Percentiles rank a stretch among this genome's conserved stretches.
Evolutionary conservation across 768 basidiomycete species (phyloP).

Genomic region (Imleria badia): DNA sequence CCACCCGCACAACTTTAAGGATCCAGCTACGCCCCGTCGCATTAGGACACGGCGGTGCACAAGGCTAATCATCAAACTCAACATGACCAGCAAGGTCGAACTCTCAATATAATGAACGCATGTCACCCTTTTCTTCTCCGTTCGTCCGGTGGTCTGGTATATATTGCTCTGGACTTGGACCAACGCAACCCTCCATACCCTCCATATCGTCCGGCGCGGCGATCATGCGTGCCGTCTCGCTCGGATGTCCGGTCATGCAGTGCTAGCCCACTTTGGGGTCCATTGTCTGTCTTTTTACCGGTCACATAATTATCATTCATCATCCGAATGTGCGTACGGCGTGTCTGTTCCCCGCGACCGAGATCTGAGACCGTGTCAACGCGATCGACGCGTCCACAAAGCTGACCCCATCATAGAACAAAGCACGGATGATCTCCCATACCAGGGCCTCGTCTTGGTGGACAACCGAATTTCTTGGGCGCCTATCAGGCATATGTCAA

Average conservation of each 20-base stretch:
- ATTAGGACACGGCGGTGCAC: background rate
- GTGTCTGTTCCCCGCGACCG: background rate
- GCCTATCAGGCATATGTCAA: background rate
- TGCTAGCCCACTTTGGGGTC: background rate
- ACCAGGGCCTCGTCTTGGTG: background rate
- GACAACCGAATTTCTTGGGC: background rate
- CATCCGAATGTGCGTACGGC: background rate
- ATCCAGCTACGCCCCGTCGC: background rate
- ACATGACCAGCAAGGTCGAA: background rate
- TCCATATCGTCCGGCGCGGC: background rate
- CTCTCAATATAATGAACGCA: background rate
- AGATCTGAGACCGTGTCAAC: background rate
- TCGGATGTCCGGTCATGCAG: background rate
- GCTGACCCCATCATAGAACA: background rate
- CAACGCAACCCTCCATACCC: background rate
- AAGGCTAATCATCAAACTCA: slow-evolving; percentile 6
- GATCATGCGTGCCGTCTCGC: slow-evolving; percentile 1
- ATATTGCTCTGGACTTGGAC: background rate
- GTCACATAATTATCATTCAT: background rate
- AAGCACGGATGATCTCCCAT: background rate
- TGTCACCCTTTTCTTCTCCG: background rate
- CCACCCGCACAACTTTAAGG: background rate
- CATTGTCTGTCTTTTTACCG: background rate
- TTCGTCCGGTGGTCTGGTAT: background rate
- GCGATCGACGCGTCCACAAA: background rate